Base-by-base conservation (phyloP, 148 eudicot species). In the Vaccinium corymbosum region DNA sequence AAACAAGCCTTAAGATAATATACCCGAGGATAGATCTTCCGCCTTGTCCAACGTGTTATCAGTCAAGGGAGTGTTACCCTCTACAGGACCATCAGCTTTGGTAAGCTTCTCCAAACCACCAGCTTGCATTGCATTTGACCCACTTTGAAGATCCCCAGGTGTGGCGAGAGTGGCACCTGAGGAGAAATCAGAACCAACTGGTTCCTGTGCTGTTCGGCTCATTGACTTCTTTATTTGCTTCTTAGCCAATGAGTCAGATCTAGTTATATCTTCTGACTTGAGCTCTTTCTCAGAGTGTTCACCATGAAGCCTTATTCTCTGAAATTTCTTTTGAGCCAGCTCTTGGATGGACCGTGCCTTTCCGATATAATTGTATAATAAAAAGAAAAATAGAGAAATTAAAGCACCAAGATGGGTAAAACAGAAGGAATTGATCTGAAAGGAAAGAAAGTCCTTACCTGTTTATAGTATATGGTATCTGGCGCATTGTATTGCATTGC, bases 401-500 rank as follows among this genome's bases (percentile, higher is more conserved):
- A 82, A 35, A 17, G 76, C 71, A 78, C 53, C 55, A 79, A 42
- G 74, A 61, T 19, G n/a, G 56, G 50, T n/a, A 78, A 14, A 6
- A 53, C 0, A 1, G 6, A 78, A 78, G 29, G 19, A 35, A 78
- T 6, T 53, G 42, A 48, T 25, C 53, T 13, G 79, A 50, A 72
- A 13, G 25, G 19, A 56, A n/a, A 70, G 46, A 17, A 74, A 22
- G 50, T 38, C 19, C 16, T 64, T 90, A 96, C 99, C 95, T 97
- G 99, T 79, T 90, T 93, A 85, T 92, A 79, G 87, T 94, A 97
- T 84, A 94, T 53, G 79, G 98, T 97, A 82, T 93, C 98, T 70
- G 99, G 89, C 38, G 94, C 92, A 85, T 97, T 97, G 87, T 97
- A 97, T 89, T 90, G 91, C 98, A 97, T 94, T 82, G 99, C 99